Base-by-base conservation (phyloP, 352 stramenopile species). In the Peronospora belbahrii region DNA sequence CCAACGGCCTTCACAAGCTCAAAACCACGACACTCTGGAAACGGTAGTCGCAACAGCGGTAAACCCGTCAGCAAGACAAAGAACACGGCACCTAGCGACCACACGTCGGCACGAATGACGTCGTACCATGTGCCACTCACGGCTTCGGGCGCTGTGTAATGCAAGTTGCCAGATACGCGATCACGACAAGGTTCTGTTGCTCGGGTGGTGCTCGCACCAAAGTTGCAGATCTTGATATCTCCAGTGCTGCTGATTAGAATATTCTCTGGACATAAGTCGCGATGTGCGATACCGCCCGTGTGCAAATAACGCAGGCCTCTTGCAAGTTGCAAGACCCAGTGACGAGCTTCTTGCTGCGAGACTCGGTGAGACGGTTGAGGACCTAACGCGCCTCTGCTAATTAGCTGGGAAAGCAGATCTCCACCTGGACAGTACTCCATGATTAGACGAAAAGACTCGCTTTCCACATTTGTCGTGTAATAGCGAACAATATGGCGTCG, bases 61-160 rank as follows among this genome's bases (percentile, higher is more conserved):
- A 73, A 82, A 0, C 78, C 78, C 22, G 78, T 85, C 28, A 89
- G 51, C 50, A 89, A 50, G 33, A 87, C 68, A 56, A 87, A 89
- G 20, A 89, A 56, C 19, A 86, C 48, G 5, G 80, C 65, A 4
- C 78, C 74, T 7, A 89, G 61, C 13, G 78, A 85, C 78, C 78
- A 89, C 24, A 88, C 56, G 40, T 88, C 77, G 10, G 70, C 77
- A 28, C 58, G 61, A 8, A 65, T 39, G 0, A 74, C 52, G 60
- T 89, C 75, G 58, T 87, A 89, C 32, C 54, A 58, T 0, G 38
- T 49, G 6, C 59, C 62, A 23, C 56, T 62, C 13, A 79, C 68
- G 18, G 66, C 60, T 33, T 89, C 77, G 1, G 74, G 77, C 0
- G 74, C 77, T 28, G 79, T 83, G 59, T 86, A 87, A 46, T 82